phyloP scores from a whole-genome alignment of 352 stramenopile species.

The Phytophthora europaea region DNA sequence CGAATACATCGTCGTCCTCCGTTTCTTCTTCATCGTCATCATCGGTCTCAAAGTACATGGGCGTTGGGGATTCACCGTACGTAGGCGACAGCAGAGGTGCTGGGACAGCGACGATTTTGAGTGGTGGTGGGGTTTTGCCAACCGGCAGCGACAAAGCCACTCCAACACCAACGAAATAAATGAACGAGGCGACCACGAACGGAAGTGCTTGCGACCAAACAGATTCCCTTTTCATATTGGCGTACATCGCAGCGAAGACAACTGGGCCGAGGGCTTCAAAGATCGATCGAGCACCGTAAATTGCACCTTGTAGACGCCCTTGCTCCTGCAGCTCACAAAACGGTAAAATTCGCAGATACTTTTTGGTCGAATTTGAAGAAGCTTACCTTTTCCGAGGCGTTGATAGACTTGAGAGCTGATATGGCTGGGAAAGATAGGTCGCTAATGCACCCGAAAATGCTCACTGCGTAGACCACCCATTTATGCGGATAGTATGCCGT shows the following conservation, averaged over 20 bases:
- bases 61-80: constrained; percentile 49
- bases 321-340: constrained; percentile 53
- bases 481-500: constrained; percentile 67
- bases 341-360: not conserved
- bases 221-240: constrained; percentile 52
- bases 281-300: constrained; percentile 72
- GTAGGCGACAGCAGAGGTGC: constrained; percentile 52
- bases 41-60: constrained; percentile 64
- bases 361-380: not conserved
- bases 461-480: constrained; percentile 66
- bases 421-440: constrained; percentile 77
- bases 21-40: constrained; percentile 49
- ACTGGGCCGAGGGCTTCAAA: constrained; percentile 72
- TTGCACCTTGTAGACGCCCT: constrained; percentile 77
- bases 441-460: constrained; percentile 53
- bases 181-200: constrained; percentile 61
- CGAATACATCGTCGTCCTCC: constrained; percentile 16
- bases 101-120: constrained; percentile 20
- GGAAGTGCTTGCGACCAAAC: constrained; percentile 61
- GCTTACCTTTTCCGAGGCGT: constrained; percentile 57
- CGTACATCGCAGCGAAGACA: constrained; percentile 68
- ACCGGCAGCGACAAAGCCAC: constrained; percentile 57
- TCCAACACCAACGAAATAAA: constrained; percentile 63
- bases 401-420: constrained; percentile 47
- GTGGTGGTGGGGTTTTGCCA: constrained; percentile 21